Percentiles rank a stretch among this genome's conserved stretches.
Conservation (phyloP, 2,329 filamentous ascomycete species). For the Arthrobotrys megalospora region DNA sequence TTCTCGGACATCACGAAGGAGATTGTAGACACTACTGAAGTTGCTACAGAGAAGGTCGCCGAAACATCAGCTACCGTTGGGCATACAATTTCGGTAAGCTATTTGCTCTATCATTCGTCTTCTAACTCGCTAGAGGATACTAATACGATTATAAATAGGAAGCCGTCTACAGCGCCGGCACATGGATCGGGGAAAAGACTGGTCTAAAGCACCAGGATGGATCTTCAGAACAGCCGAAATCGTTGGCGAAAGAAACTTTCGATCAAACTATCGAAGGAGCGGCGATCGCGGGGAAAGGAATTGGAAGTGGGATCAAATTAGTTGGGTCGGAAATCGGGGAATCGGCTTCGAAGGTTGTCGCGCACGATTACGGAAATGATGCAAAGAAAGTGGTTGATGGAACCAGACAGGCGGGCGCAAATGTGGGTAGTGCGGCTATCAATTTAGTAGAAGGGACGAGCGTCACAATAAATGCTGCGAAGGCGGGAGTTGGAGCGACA, state of each 20-base stretch:
- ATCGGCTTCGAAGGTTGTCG: conserved; percentile 45
- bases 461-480: conserved; percentile 57
- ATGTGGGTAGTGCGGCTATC: conserved; percentile 47
- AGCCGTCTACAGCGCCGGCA: conserved; percentile 59
- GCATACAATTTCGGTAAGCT: conserved; percentile 53
- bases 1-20: conserved; percentile 61
- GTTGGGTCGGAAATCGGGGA: conserved; percentile 58
- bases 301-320: conserved; percentile 46
- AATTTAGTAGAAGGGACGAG: conserved; percentile 61
- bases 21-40: conserved; percentile 40
- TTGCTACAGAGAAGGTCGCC: conserved; percentile 56
- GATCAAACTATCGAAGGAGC: conserved; percentile 59
- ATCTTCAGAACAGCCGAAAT: conserved; percentile 40
- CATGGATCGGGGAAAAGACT: conserved; percentile 62
- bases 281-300: conserved; percentile 36
- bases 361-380: conserved; percentile 61
- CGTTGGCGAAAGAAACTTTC: conserved; percentile 57
- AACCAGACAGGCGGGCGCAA: conserved; percentile 43
- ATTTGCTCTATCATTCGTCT: not conserved
- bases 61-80: conserved; percentile 58
- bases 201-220: conserved; percentile 36
- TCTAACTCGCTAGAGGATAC: not conserved
- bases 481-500: conserved; percentile 59
- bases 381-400: conserved; percentile 61
- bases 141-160: conserved; percentile 19